Conservation (phyloP, 2,329 filamentous ascomycete species). For the Dothistroma pini region DNA sequence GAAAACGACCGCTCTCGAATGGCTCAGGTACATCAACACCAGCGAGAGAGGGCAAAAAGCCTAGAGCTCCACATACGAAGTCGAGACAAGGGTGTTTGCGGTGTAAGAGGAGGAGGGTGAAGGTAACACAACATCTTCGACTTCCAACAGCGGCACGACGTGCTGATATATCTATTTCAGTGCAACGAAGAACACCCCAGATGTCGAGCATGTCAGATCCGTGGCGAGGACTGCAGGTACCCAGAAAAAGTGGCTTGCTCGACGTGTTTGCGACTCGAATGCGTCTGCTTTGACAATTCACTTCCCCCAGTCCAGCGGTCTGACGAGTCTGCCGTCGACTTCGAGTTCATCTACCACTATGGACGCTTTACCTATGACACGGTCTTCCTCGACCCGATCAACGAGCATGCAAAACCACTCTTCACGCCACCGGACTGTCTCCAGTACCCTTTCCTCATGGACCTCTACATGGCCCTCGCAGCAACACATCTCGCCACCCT, state of each 20-base stretch:
- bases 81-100: constrained; percentile 1
- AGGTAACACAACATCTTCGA: background rate
- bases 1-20: background rate
- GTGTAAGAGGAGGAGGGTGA: background rate
- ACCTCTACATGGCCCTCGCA: constrained; percentile 8
- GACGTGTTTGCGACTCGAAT: constrained; percentile 5
- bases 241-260: background rate
- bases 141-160: background rate
- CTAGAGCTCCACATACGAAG: background rate
- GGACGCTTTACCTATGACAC: constrained; percentile 13
- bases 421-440: constrained; percentile 8
- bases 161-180: background rate
- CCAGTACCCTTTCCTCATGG: constrained; percentile 8
- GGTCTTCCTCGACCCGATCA: constrained; percentile 1
- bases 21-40: background rate
- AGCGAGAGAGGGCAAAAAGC: background rate
- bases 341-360: constrained; percentile 10
- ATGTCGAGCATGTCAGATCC: constrained; percentile 6
- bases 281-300: background rate
- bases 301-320: background rate
- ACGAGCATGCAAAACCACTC: constrained; percentile 6
- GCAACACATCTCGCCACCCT: constrained; percentile 9
- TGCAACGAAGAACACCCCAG: constrained; percentile 8
- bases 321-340: background rate
- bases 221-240: constrained; percentile 9